Conservation (phyloP, 2,329 filamentous ascomycete species). For the Arachnomyces sp. region DNA sequence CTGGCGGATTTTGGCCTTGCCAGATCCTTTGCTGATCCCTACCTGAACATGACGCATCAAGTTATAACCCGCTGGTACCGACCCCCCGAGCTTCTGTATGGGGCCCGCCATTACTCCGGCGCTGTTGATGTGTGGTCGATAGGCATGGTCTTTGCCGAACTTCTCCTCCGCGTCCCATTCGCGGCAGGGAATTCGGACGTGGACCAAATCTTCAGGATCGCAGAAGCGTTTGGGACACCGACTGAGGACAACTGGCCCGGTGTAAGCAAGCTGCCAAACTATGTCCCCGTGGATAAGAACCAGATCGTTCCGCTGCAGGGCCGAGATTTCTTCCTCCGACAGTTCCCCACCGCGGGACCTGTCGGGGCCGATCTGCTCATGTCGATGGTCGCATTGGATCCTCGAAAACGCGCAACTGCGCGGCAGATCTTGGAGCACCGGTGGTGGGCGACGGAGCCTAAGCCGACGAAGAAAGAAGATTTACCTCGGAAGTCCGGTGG, state of each 20-base stretch:
- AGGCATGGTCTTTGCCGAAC: slow-evolving; percentile 85
- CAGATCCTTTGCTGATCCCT: slow-evolving; percentile 79
- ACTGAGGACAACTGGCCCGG: slow-evolving; percentile 95
- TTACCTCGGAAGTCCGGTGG: slow-evolving; percentile 71
- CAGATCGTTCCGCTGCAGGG: slow-evolving; percentile 53
- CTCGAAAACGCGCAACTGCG: slow-evolving; percentile 73
- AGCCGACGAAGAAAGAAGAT: slow-evolving; percentile 72
- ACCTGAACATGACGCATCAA: slow-evolving; percentile 80
- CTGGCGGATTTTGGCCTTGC: slow-evolving; percentile 97
- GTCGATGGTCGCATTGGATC: slow-evolving; percentile 76
- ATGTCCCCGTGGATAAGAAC: slow-evolving; percentile 59
- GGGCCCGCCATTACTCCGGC: slow-evolving; percentile 79
- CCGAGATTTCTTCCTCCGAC: slow-evolving; percentile 63
- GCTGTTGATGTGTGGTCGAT: slow-evolving; percentile 93
- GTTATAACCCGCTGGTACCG: slow-evolving; percentile 98
- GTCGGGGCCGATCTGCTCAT: slow-evolving; percentile 84
- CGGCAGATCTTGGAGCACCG: slow-evolving; percentile 68
- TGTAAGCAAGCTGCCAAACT: slow-evolving; percentile 71
- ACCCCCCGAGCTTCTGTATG: slow-evolving; percentile 87
- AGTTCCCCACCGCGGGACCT: slow-evolving; percentile 72
- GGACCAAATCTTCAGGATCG: slow-evolving; percentile 77
- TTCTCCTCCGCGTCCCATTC: slow-evolving; percentile 74
- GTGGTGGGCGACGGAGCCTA: slow-evolving; percentile 80
- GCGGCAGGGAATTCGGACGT: slow-evolving; percentile 79
- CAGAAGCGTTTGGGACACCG: slow-evolving; percentile 77